Percentiles rank a stretch among this genome's conserved stretches.
Evolutionary conservation across 345 rosid genomes (phyloP).

Genomic region (Eucalyptus camaldulensis): DNA sequence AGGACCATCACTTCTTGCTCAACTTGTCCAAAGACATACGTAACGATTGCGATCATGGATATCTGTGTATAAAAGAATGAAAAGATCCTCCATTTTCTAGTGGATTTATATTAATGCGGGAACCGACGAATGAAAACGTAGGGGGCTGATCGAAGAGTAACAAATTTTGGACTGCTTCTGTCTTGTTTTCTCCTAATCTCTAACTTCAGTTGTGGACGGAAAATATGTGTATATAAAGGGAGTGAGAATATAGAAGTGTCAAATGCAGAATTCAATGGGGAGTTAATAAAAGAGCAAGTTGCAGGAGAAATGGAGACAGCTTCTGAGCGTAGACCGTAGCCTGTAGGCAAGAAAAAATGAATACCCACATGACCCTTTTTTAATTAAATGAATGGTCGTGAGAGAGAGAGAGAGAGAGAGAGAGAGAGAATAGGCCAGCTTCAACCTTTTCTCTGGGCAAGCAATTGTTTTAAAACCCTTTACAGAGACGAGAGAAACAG

Average conservation of each 20-base stretch:
- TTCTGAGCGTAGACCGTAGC: slow-evolving; percentile 1
- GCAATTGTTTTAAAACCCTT: background rate
- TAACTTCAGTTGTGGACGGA: background rate
- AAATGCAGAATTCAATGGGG: background rate
- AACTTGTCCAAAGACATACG: background rate
- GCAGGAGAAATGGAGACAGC: slow-evolving; percentile 39
- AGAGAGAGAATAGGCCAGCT: background rate
- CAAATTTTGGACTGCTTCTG: background rate
- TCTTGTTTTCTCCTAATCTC: background rate
- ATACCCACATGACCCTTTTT: background rate
- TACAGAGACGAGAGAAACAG: background rate
- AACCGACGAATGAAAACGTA: background rate
- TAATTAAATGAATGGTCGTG: background rate
- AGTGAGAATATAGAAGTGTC: background rate
- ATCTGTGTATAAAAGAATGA: background rate
- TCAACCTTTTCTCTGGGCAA: background rate
- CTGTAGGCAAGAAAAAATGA: background rate
- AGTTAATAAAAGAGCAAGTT: slow-evolving; percentile 22
- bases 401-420: background rate
- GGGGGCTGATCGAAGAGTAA: background rate
- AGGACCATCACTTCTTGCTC: background rate
- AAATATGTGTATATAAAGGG: background rate
- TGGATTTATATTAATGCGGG: background rate
- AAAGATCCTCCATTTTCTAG: background rate
- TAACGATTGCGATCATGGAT: background rate